Evolutionary conservation across 2,329 filamentous ascomycete species (phyloP), one percentile per base, ranked within the genome.

Genomic region (Xylariales sp.): DNA sequence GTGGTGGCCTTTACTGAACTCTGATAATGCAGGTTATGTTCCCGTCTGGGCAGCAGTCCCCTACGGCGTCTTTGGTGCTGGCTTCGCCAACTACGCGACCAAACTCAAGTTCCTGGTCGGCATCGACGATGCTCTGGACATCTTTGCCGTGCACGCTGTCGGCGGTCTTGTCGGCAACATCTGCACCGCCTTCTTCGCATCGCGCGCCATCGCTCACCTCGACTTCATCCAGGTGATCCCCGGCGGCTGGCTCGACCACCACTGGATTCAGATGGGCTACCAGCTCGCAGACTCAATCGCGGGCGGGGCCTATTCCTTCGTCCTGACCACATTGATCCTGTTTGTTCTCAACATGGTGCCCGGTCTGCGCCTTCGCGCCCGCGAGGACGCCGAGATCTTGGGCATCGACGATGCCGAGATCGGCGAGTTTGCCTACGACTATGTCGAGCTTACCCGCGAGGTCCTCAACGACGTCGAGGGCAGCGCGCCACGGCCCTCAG

Each of bases 381-480:
- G 68, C 12, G 83, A 88, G 50, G 84, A 93, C 46, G 84, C 87
- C 25, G 88, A 95, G 62, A 81, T 89, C 36, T 69, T 88, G 29
- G 88, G 88, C 48, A 89, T 94, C 43, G 88, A 95, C 53, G 89
- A 95, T 53, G 82, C 85, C 17, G 88, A 95, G 63, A 87, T 95
- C 54, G 89, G 89, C 59, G 89, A 95, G 67, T 95, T 93, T 59
- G 89, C 88, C n/a, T 95, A 95, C 60, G 89, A 95, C 62, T 95
- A 94, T 52, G 87, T 95, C 48, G 88, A 94, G 70, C 70, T 93
- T 47, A 67, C 61, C 17, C 50, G 61, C 24, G 69, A 72, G 51
- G 66, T 72, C 27, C 54, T 72, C 33, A 70, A 65, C 43, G 69
- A 70, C 30, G 56, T 66, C 7, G 68, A 72, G 14, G 64, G 59